phyloP scores from a whole-genome alignment of 306 rosid species.

The Hylodesmum podocarpum region DNA sequence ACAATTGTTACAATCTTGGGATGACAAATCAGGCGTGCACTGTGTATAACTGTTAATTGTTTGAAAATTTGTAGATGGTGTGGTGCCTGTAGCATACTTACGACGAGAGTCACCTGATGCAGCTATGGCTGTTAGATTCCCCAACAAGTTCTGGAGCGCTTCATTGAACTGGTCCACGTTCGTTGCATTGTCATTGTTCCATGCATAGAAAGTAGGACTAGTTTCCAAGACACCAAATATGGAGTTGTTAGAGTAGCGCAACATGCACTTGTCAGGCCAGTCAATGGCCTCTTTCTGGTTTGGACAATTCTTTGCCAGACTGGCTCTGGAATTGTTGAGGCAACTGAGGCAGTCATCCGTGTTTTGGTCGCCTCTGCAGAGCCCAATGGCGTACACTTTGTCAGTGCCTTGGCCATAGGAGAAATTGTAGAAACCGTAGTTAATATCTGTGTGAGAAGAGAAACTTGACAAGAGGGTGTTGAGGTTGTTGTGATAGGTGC shows the following conservation, averaged over 20 bases:
- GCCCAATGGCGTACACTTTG: background rate
- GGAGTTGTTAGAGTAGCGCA: slow-evolving; percentile 35
- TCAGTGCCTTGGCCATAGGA: slow-evolving; percentile 28
- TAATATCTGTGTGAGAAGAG: background rate
- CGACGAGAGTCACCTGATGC: too few species aligned
- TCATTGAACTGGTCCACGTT: too few species aligned
- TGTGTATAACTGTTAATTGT: slow-evolving; percentile 20
- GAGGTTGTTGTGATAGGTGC: slow-evolving; percentile 42
- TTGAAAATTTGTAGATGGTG: background rate
- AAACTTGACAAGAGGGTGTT: slow-evolving; percentile 36
- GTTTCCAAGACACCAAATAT: slow-evolving; percentile 3
- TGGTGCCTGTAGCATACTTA: too few species aligned
- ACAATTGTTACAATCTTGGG: slow-evolving; percentile 18
- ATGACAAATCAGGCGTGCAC: slow-evolving; percentile 41
- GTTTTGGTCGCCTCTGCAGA: slow-evolving; percentile 46
- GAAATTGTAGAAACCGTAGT: slow-evolving; percentile 31
- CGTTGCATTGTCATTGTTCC: background rate
- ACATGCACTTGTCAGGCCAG: slow-evolving; percentile 31
- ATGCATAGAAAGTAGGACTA: too few species aligned
- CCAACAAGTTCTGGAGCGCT: too few species aligned
- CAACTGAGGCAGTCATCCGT: slow-evolving; percentile 32
- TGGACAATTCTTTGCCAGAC: slow-evolving; percentile 33
- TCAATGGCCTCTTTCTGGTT: slow-evolving; percentile 39
- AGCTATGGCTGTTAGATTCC: too few species aligned
- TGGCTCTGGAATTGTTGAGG: slow-evolving; percentile 16